Evolutionary conservation across 305 asterid genomes (phyloP).

Genomic region (Fraxinus paxiana): DNA sequence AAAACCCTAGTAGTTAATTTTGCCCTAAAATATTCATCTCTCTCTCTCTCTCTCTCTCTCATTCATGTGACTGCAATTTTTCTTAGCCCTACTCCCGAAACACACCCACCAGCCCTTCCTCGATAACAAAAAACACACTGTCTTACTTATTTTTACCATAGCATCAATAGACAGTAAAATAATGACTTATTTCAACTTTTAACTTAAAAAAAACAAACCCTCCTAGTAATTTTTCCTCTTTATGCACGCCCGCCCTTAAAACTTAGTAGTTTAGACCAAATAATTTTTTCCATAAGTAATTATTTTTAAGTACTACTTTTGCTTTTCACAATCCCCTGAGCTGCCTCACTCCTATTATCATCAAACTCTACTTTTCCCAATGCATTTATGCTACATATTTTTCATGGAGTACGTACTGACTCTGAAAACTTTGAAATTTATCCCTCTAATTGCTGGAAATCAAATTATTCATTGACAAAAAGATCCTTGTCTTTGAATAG

Average conservation of each 20-base stretch:
- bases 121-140: conserved; percentile 40
- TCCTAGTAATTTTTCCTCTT: conserved; percentile 25
- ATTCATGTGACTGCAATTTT: conserved; percentile 43
- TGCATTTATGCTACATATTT: conserved; percentile 25
- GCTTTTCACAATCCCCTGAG: conserved; percentile 62
- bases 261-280: conserved; percentile 4
- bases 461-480: neutral
- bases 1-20: conserved; percentile 35
- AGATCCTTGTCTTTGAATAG: neutral
- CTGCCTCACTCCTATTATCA: conserved; percentile 41
- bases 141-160: conserved; percentile 33
- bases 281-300: neutral
- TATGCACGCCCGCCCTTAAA: conserved; percentile 18
- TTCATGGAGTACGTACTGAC: conserved; percentile 9
- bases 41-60: neutral
- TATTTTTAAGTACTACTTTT: conserved; percentile 25
- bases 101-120: conserved; percentile 53
- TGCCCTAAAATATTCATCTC: conserved; percentile 19
- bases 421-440: conserved; percentile 30
- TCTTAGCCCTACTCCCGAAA: conserved; percentile 65
- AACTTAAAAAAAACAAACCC: conserved; percentile 16
- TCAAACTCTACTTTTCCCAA: conserved; percentile 47
- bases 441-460: neutral
- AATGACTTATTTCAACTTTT: conserved; percentile 16
- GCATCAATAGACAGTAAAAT: conserved; percentile 12